Evolutionary conservation across 495 filamentous ascomycete genomes (phyloP).

Genomic region (Neurospora sp.): DNA sequence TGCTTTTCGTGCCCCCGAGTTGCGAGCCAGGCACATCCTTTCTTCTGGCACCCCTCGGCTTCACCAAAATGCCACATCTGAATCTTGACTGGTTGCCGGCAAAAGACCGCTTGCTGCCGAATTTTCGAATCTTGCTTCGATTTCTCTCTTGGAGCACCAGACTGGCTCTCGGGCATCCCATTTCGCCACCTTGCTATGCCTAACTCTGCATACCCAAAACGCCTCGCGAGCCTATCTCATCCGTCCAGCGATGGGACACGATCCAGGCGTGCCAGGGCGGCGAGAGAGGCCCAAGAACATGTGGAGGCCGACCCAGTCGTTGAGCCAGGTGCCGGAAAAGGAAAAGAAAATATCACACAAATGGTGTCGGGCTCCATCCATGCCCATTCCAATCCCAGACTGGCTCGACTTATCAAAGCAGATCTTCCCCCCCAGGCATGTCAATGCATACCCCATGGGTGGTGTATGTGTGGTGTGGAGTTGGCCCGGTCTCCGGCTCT

Average conservation of each 20-base stretch:
- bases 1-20: constrained; percentile 1
- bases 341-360: constrained; percentile 21
- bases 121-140: constrained; percentile 13
- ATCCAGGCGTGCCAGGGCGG: not conserved
- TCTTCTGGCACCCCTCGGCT: constrained; percentile 14
- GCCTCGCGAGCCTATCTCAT: not conserved
- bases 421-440: constrained; percentile 29
- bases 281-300: not conserved
- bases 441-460: constrained; percentile 39
- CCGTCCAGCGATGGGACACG: not conserved
- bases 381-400: constrained; percentile 25
- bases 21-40: constrained; percentile 31
- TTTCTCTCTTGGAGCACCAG: constrained; percentile 11
- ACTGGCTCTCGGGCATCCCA: constrained; percentile 33
- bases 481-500: constrained; percentile 49
- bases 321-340: constrained; percentile 2
- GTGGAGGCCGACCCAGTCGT: not conserved
- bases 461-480: constrained; percentile 36
- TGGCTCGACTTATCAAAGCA: constrained; percentile 34
- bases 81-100: constrained; percentile 23
- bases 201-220: constrained; percentile 30
- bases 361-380: constrained; percentile 25
- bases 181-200: constrained; percentile 36
- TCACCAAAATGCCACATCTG: constrained; percentile 7
- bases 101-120: constrained; percentile 10